Evolutionary conservation across 169 alveolate genomes (phyloP).

Genomic region (Neospora caninum): DNA sequence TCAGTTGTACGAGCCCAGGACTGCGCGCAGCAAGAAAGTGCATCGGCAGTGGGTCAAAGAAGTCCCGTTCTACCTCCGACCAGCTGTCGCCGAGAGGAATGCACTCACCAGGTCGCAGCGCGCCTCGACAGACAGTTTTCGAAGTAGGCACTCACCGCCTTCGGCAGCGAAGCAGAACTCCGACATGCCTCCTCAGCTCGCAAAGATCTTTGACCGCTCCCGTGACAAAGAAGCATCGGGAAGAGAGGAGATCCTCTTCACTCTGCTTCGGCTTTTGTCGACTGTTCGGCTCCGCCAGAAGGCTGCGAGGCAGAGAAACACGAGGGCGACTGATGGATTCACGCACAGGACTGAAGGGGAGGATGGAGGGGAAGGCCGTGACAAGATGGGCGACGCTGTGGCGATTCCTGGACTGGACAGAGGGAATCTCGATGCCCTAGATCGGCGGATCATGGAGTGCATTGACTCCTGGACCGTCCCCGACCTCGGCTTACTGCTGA

Average conservation of each 20-base stretch:
- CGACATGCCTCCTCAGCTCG: background rate
- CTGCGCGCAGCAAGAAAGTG: background rate
- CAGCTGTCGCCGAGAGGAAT: constrained; percentile 15
- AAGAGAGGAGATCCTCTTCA: background rate
- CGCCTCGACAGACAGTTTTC: background rate
- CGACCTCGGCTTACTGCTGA: background rate
- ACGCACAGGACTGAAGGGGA: background rate
- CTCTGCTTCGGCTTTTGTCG: background rate
- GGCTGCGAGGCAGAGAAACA: background rate
- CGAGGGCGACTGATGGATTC: background rate
- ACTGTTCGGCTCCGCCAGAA: background rate
- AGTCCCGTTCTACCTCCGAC: constrained; percentile 14
- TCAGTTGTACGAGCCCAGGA: background rate
- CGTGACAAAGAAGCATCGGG: background rate
- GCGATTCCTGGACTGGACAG: background rate
- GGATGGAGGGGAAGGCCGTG: no score
- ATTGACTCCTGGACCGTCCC: constrained; percentile 2
- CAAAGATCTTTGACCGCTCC: background rate
- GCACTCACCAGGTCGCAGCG: background rate
- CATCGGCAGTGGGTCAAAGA: background rate
- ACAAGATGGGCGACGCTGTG: background rate
- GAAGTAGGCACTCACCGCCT: background rate
- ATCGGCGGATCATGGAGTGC: background rate
- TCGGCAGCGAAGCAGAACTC: background rate
- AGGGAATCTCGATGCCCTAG: background rate